Base-by-base conservation (phyloP, 1,284 basidiomycete genomes). In the Nidula niveotomentosa region DNA sequence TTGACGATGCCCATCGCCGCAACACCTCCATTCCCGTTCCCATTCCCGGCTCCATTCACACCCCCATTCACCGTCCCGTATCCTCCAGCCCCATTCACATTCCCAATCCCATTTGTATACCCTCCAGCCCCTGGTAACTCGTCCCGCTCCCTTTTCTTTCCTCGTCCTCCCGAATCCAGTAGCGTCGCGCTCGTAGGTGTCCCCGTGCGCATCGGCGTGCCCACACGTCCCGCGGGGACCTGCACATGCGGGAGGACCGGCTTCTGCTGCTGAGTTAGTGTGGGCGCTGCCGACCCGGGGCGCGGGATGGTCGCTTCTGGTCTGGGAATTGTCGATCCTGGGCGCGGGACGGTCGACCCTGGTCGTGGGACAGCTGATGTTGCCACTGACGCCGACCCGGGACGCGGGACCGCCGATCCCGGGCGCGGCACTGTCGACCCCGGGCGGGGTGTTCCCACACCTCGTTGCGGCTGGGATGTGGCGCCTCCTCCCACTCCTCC, bases 71-170 rank as follows among this genome's bases (percentile, higher is more conserved):
- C 17, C 36, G 50, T 52, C 6, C 54, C 10, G 54, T 59, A 65
- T 41, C 54, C 54, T 36, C 49, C 59, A 35, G 43, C 52, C 15
- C 58, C 61, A 49, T 65, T 61, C 15, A 65, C 65, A 55, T 69
- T 67, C 46, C 58, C 59, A 49, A 58, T 57, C 15, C 68, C 66
- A 57, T 73, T 70, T n/a, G 62, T 23, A 23, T 23, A 23, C 23
- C 23, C 23, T 3, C 23, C 60, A 45, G 53, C 12, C 53, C 57
- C 35, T 58, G 64, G 55, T 62, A 65, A 52, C 57, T 76, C 72
- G 8, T 80, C 79, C 45, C 76, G 69, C 55, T 81, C 81, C 53
- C 80, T 72, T 69, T 86, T 86, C 62, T 73, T 74, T 49, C 82
- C 82, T 59, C 80, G 70, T 62, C 70, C 70, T 37, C 63, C 65